Evolutionary conservation across 495 filamentous ascomycete species (phyloP), one percentile per base, ranked within the genome.

Genomic region (Physcia stellaris): DNA sequence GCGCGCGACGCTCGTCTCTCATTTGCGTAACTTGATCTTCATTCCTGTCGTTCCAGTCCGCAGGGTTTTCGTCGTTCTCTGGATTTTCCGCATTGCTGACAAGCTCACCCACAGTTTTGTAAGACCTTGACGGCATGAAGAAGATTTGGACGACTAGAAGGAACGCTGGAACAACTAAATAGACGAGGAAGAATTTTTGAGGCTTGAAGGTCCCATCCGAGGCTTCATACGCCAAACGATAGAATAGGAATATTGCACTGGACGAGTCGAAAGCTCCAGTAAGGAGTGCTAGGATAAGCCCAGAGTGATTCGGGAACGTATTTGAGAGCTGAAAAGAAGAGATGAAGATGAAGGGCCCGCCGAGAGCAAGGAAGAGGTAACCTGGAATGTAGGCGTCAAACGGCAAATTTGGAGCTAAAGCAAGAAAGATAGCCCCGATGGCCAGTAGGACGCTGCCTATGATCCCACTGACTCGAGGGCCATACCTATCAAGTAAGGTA

Each of bases 241-340:
- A 83, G 49, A 79, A 57, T 0, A 82, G 65, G 41, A 81, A 80
- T 0, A 82, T 59, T 13, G 77, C 79, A 24, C 73, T 76, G 6
- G 73, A 78, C 0, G 79, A 77, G 48, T 83, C 79, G 48, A 81
- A 83, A 4, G 77, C 76, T 15, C 79, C 79, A 4, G 79, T 83
- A 1, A 83, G 63, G 0, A 81, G 52, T 0, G 79, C 76, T 4
- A 83, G 71, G 35, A 83, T 75, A 2, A 74, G 56, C 2, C 79
- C 79, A 0, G 75, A 74, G 51, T 77, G 59, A 40, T 59, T 63
- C 1, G 79, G 79, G 45, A 83, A 82, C 0, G 79, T 75, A 48
- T 83, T 80, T 26, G 72, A 73, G 29, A 83, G 69, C 49, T 81
- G 77, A 46, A 80, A 83, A 5, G 71, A 75, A 1, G 78, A 70